phyloP scores from a whole-genome alignment of 75 land plant genomes.

The Selaginella moellendorffii region DNA sequence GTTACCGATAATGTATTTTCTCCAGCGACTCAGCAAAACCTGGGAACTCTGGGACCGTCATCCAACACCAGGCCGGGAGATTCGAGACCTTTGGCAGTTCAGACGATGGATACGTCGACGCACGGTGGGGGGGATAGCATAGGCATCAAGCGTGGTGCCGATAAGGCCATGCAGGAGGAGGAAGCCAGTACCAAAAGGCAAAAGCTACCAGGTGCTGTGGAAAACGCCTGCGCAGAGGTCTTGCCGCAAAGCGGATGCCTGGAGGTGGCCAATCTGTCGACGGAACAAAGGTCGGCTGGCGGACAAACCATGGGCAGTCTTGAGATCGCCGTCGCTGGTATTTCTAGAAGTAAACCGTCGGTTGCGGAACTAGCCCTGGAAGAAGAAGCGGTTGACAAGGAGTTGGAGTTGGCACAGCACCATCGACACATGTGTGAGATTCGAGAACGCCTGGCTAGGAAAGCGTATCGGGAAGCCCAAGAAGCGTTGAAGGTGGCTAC shows the following conservation, averaged over 20 bases:
- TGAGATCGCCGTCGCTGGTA: not conserved
- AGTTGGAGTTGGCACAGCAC: constrained; percentile 59
- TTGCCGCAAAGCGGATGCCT: not conserved
- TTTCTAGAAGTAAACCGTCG: too few relatives aligned
- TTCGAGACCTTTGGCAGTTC: too few relatives aligned
- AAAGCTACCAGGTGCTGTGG: too few relatives aligned
- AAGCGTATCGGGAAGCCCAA: constrained; percentile 22
- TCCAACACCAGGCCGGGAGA: too few relatives aligned
- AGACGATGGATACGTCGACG: too few relatives aligned
- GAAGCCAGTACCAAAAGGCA: too few relatives aligned
- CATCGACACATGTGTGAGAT: constrained; percentile 54
- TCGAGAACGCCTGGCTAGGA: constrained; percentile 58
- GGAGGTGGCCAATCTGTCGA: not conserved
- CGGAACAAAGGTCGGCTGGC: not conserved
- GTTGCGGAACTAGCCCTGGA: constrained; percentile 19
- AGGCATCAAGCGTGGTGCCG: too few relatives aligned
- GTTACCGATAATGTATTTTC: not conserved
- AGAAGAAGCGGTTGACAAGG: constrained; percentile 51
- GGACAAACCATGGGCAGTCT: not conserved
- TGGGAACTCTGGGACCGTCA: not conserved
- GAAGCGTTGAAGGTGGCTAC: constrained; percentile 46
- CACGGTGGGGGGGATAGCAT: too few relatives aligned
- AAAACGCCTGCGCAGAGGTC: too few relatives aligned
- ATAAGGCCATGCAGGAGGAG: too few relatives aligned
- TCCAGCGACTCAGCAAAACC: not conserved